Evolutionary conservation across 164 flowering plant genomes (phyloP).

Genomic region (Amborella trichopoda): DNA sequence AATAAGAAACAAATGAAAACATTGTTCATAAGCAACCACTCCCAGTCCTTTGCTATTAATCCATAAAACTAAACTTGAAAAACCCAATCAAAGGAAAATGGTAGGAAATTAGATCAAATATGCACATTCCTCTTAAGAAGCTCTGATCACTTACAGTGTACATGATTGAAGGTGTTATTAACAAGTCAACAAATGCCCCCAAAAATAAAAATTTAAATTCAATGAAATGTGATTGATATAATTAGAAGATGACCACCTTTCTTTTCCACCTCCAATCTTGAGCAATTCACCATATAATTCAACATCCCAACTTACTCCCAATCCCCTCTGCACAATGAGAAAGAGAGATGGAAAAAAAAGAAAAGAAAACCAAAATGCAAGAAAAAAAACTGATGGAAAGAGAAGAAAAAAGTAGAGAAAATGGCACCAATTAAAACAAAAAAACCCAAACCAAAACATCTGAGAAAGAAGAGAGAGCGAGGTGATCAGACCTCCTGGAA

Average conservation of each 20-base stretch:
- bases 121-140: too few relatives aligned
- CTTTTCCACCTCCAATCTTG: constrained; percentile 97
- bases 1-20: too few relatives aligned
- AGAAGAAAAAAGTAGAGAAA: neutral
- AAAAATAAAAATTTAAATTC: neutral
- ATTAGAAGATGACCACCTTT: too few relatives aligned
- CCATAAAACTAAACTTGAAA: too few relatives aligned
- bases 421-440: too few relatives aligned
- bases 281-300: constrained; percentile 94
- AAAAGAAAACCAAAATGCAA: neutral
- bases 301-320: constrained; percentile 90
- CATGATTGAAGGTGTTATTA: too few relatives aligned
- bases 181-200: neutral
- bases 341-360: constrained; percentile 3
- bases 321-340: constrained; percentile 40
- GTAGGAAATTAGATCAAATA: too few relatives aligned
- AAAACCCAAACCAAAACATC: too few relatives aligned
- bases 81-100: too few relatives aligned
- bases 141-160: too few relatives aligned
- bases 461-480: neutral
- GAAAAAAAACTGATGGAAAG: neutral
- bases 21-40: too few relatives aligned
- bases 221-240: neutral
- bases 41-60: too few relatives aligned
- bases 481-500: constrained; percentile 44